phyloP scores from a whole-genome alignment of 2,329 filamentous ascomycete genomes.

The Lachnellula willkommii region DNA sequence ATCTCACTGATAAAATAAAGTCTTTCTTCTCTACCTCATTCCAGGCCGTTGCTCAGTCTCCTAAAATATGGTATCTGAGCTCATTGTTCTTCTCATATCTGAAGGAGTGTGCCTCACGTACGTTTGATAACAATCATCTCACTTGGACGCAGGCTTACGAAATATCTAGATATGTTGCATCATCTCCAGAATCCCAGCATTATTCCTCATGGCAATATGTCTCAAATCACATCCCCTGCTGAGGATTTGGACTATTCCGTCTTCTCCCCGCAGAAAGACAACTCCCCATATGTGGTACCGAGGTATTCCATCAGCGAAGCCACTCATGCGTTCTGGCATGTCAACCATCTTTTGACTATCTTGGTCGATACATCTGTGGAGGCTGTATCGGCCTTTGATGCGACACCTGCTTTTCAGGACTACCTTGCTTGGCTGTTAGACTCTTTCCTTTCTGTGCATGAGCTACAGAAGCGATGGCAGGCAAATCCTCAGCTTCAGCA shows the following conservation, averaged over 20 bases:
- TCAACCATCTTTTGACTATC: constrained; percentile 24
- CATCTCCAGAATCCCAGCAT: constrained; percentile 19
- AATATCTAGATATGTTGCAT: constrained; percentile 22
- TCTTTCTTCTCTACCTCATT: constrained; percentile 47
- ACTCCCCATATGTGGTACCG: not conserved
- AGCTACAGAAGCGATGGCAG: constrained; percentile 20
- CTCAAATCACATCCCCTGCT: constrained; percentile 21
- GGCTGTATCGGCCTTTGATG: constrained; percentile 21
- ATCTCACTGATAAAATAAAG: constrained; percentile 47
- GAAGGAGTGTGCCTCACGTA: constrained; percentile 34
- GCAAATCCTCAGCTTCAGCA: constrained; percentile 10
- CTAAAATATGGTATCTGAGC: constrained; percentile 44
- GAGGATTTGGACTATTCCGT: constrained; percentile 13
- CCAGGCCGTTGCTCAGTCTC: constrained; percentile 39
- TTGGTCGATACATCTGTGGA: constrained; percentile 26
- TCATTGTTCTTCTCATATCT: constrained; percentile 45
- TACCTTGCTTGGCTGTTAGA: constrained; percentile 32
- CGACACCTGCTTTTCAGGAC: constrained; percentile 29
- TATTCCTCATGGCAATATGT: constrained; percentile 7
- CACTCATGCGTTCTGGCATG: constrained; percentile 24
- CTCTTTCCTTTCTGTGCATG: constrained; percentile 22
- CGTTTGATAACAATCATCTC: constrained; percentile 6
- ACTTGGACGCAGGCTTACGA: not conserved
- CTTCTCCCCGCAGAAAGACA: constrained; percentile 6
- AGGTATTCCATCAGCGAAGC: constrained; percentile 23